These are phyloP conservation scores for Mycena polygramma DNA, from an alignment of 768 basidiomycete species.

Conservation along the genomic window DNA sequence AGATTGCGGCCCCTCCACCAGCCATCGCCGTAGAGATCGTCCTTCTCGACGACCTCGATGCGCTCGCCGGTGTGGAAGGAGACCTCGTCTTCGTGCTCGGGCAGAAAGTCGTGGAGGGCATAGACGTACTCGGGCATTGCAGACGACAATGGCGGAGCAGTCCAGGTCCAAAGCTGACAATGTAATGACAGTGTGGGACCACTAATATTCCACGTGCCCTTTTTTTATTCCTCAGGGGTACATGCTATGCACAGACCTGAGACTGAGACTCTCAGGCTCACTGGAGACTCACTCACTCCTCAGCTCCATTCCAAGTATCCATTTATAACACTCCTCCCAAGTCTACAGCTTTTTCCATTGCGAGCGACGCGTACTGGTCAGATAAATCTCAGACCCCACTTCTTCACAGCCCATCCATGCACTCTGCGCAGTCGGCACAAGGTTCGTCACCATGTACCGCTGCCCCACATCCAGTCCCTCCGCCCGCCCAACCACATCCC, in stretches of 20 bases:
- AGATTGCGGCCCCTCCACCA: slow-evolving; percentile 97
- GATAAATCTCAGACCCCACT: slow-evolving; percentile 73
- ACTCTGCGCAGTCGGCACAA: slow-evolving; percentile 73
- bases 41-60: slow-evolving; percentile 92
- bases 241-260: no score
- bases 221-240: background rate
- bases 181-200: background rate
- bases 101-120: slow-evolving; percentile 87
- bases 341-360: slow-evolving; percentile 62
- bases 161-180: background rate
- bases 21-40: slow-evolving; percentile 93
- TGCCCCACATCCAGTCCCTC: slow-evolving; percentile 69
- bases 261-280: no score
- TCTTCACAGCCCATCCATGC: slow-evolving; percentile 76
- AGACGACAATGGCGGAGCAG: background rate
- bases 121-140: slow-evolving; percentile 89
- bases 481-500: slow-evolving; percentile 73
- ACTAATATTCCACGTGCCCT: background rate
- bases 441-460: slow-evolving; percentile 80
- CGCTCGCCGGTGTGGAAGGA: slow-evolving; percentile 86
- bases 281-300: no score
- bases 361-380: slow-evolving; percentile 76
- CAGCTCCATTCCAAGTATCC: no score
- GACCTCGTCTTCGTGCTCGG: slow-evolving; percentile 96
- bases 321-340: no score